Base-by-base conservation (phyloP, 257 asterid genomes). In the Solanum gandarillasii region DNA sequence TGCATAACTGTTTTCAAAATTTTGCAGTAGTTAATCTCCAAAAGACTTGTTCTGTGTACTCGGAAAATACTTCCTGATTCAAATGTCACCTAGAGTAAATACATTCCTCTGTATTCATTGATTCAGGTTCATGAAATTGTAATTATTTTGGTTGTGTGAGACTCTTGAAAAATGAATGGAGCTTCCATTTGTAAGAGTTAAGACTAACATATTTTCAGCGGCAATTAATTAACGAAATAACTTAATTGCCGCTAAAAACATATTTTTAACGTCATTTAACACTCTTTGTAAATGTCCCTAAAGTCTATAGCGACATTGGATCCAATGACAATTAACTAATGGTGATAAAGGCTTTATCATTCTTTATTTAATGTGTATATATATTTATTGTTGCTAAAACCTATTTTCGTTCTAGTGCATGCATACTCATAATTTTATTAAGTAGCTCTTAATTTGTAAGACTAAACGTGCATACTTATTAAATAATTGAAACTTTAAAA, bases 361-460 rank as follows among this genome's bases (percentile, higher is more conserved):
- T 52, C 62, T 52, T 16, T 52, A 16, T 52, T 16, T 52, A 52
- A 6, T 16, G 4, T 52, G 62, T 16, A 52, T 48, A 14, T 48
- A 48, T 52, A 16, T 52, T 52, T 52, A 16, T 16, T 52, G 4
- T 0, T 52, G 62, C 9, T 52, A 52, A 52, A 52, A 52, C 1
- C 0, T 52, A 0, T 52, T 16, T 52, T 52, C 4, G 0, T 16
- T 2, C 0, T 16, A 52, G n/a, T 18, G 65, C 65, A 55, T 18
- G 65, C 65, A 6, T 55, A 18, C 65, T 55, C n/a, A 55, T 55
- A 55, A 55, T 55, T 55, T 48, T 48, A 48, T 5, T 14, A 48
- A 48, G 60, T 48, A 14, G 60, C 0, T 48, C 21, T 48, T 48
- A 48, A 48, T 46, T 13, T 46, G 0, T 2, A 16, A 52, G n/a